Conservation (phyloP, 2,329 filamentous ascomycete species). For the Colletotrichum agaves region DNA sequence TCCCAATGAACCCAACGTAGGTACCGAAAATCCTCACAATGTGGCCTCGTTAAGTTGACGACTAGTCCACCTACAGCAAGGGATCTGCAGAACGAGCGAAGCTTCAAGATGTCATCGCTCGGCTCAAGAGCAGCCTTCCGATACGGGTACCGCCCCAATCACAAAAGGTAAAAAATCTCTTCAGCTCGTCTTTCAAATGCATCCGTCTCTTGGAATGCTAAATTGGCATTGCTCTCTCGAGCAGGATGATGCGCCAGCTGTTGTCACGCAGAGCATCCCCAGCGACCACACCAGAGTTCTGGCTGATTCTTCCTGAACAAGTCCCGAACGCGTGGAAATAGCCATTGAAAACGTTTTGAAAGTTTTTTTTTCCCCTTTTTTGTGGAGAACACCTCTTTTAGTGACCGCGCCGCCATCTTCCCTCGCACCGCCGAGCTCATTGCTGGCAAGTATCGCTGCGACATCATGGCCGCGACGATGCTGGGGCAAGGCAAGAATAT, state of each 20-base stretch:
- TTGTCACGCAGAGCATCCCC: conserved; percentile 14
- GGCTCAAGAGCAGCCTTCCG: neutral
- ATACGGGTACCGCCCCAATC: neutral
- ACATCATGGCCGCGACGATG: conserved; percentile 96
- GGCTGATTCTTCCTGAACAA: conserved; percentile 87
- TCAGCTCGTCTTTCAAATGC: fast-evolving
- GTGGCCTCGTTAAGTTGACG: conserved; percentile 49
- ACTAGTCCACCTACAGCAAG: conserved; percentile 5
- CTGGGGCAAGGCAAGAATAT: conserved; percentile 97
- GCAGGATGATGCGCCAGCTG: neutral
- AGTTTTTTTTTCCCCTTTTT: conserved; percentile 87
- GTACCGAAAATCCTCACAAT: conserved; percentile 48
- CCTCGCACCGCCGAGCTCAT: conserved; percentile 95
- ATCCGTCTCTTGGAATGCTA: neutral
- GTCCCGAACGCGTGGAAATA: conserved; percentile 76
- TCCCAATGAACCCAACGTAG: conserved; percentile 92
- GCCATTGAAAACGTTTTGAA: conserved; percentile 89
- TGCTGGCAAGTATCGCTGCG: conserved; percentile 91
- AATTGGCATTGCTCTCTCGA: neutral
- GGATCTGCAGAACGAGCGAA: neutral
- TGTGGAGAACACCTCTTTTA: conserved; percentile 86
- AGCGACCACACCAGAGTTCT: conserved; percentile 84
- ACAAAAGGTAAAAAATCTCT: neutral
- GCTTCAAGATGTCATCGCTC: neutral
- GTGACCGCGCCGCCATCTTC: conserved; percentile 91